These are phyloP conservation scores for Nothophoma quercina DNA, from an alignment of 2,329 filamentous ascomycete genomes.

Conservation along the genomic window DNA sequence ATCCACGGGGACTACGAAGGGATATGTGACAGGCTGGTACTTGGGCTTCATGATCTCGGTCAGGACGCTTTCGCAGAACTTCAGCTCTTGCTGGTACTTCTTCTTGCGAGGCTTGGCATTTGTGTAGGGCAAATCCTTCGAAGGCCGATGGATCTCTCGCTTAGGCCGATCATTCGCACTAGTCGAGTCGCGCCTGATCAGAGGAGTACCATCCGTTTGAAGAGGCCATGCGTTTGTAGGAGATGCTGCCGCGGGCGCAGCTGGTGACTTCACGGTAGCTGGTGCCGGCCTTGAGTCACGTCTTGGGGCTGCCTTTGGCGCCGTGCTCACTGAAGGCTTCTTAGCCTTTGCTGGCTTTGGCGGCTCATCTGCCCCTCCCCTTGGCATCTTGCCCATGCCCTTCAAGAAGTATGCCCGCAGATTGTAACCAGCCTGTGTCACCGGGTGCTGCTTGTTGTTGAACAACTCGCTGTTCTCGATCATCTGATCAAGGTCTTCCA, in stretches of 20 bases:
- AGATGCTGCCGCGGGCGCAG: slow-evolving; percentile 51
- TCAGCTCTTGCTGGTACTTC: slow-evolving; percentile 86
- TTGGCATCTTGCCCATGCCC: slow-evolving; percentile 67
- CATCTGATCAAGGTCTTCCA: slow-evolving; percentile 77
- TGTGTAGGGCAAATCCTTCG: slow-evolving; percentile 89
- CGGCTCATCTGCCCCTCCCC: slow-evolving; percentile 60
- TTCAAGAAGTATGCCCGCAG: slow-evolving; percentile 67
- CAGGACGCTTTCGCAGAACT: slow-evolving; percentile 85
- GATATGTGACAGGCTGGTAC: slow-evolving; percentile 70
- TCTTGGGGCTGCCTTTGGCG: slow-evolving; percentile 48
- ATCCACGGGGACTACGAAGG: slow-evolving; percentile 87
- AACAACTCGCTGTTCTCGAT: slow-evolving; percentile 80
- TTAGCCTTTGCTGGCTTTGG: slow-evolving; percentile 65
- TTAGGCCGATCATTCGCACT: slow-evolving; percentile 84
- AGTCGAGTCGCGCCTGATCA: slow-evolving; percentile 85
- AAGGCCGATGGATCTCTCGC: slow-evolving; percentile 89
- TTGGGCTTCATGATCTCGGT: slow-evolving; percentile 79
- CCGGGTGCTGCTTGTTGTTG: slow-evolving; percentile 79
- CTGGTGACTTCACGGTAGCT: slow-evolving; percentile 56
- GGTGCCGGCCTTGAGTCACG: slow-evolving; percentile 57
- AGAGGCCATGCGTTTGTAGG: slow-evolving; percentile 72
- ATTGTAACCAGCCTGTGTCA: slow-evolving; percentile 72
- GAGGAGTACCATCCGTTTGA: slow-evolving; percentile 76
- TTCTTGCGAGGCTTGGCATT: slow-evolving; percentile 86
- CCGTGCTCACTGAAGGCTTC: slow-evolving; percentile 42